Evolutionary conservation across 768 basidiomycete genomes (phyloP).

Genomic region (Leccinum obscurum): DNA sequence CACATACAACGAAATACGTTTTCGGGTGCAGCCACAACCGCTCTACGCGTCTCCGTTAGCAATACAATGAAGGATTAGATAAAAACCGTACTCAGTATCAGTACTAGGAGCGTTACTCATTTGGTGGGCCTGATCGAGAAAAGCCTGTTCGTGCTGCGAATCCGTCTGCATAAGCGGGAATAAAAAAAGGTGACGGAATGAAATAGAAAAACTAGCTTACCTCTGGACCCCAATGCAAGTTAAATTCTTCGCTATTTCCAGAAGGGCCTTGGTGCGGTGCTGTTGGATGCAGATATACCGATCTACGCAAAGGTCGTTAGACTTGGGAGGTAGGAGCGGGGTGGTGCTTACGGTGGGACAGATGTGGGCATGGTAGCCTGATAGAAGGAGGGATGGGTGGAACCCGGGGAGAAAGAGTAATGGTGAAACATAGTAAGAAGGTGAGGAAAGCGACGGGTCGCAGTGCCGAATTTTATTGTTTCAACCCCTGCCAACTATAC

Average conservation of each 20-base stretch:
- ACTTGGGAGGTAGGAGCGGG: background rate
- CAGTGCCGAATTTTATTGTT: background rate
- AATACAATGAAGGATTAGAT: background rate
- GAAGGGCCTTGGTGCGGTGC: background rate
- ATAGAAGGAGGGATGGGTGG: background rate
- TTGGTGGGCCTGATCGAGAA: background rate
- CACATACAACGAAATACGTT: too few species aligned
- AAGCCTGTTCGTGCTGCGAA: background rate
- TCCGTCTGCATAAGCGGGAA: background rate
- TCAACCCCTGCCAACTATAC: background rate
- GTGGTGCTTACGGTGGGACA: background rate
- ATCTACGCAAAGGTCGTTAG: background rate
- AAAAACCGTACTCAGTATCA: background rate
- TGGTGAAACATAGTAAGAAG: background rate
- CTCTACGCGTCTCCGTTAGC: background rate
- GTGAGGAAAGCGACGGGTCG: background rate
- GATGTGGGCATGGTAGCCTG: background rate
- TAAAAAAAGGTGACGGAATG: background rate
- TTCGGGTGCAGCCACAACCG: background rate
- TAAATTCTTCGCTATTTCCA: too few species aligned
- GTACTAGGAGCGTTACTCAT: background rate
- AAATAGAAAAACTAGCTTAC: background rate
- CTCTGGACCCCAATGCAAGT: background rate
- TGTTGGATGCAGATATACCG: background rate
- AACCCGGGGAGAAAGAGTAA: background rate